A percentile compares a stretch with the other conserved stretches of the same genome.
Evolutionary conservation across 768 basidiomycete genomes (phyloP).

Genomic region (Serendipita vermifera): DNA sequence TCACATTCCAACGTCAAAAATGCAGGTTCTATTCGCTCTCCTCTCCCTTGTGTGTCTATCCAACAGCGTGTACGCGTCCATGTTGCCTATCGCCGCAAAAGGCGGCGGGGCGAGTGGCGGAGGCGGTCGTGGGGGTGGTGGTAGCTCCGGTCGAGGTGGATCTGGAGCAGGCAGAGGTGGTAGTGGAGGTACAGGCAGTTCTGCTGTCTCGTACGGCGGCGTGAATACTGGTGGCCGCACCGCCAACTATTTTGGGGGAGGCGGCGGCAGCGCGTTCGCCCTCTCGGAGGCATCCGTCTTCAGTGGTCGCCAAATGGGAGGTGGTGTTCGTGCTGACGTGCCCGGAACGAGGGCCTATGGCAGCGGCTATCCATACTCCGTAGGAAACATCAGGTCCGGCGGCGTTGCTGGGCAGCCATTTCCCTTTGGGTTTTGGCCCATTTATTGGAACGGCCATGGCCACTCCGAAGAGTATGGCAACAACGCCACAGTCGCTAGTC

Average conservation of each 20-base stretch:
- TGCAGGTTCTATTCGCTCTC: too few relatives aligned
- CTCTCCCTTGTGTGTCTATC: too few relatives aligned
- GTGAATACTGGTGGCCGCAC: neutral
- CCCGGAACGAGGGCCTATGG: conserved; percentile 1
- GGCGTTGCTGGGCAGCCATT: neutral
- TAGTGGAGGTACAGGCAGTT: neutral
- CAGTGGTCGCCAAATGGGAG: neutral
- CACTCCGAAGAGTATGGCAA: conserved; percentile 1
- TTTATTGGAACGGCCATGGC: conserved; percentile 3
- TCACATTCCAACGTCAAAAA: too few relatives aligned
- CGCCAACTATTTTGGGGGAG: conserved; percentile 1
- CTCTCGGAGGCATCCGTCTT: neutral
- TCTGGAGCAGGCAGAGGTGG: neutral
- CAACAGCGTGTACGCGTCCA: too few relatives aligned
- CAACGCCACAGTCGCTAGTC: neutral
- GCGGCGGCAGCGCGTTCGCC: neutral
- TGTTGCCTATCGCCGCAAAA: too few relatives aligned
- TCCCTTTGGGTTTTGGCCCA: conserved; percentile 5
- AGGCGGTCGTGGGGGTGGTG: neutral
- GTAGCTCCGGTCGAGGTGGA: neutral
- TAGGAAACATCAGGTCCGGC: neutral
- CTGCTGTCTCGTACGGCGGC: neutral
- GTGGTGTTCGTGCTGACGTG: neutral
- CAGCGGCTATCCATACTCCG: neutral
- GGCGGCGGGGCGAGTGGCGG: neutral